These are phyloP conservation scores for Rugonectria rugulosa DNA, from an alignment of 2,329 filamentous ascomycete species.

Conservation along the genomic window DNA sequence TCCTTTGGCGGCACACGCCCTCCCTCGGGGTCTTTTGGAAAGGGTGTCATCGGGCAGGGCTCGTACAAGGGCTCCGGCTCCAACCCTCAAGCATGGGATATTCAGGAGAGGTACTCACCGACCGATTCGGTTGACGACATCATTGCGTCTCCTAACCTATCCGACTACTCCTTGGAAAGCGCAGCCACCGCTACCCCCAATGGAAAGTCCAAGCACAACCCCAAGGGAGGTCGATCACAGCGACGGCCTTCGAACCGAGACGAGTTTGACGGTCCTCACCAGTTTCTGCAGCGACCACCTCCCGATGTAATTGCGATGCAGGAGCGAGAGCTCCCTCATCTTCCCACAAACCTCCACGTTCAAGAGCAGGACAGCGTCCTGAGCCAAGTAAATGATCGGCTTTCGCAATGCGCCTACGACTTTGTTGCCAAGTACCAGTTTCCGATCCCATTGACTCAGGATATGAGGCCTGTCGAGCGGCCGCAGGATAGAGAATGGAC, in stretches of 20 bases:
- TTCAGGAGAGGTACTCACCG: constrained; percentile 61
- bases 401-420: constrained; percentile 87
- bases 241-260: constrained; percentile 81
- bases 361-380: constrained; percentile 87
- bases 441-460: constrained; percentile 82
- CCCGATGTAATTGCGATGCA: constrained; percentile 76
- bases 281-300: constrained; percentile 77
- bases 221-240: constrained; percentile 61
- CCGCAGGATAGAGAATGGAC: constrained; percentile 87
- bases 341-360: constrained; percentile 82
- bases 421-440: constrained; percentile 93
- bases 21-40: constrained; percentile 49
- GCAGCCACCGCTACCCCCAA: constrained; percentile 49
- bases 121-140: constrained; percentile 67
- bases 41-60: constrained; percentile 37
- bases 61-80: constrained; percentile 52
- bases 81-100: constrained; percentile 55
- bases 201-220: constrained; percentile 53
- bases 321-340: constrained; percentile 80
- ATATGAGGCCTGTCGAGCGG: constrained; percentile 78
- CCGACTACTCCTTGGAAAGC: constrained; percentile 67
- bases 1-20: constrained; percentile 53
- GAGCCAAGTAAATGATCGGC: constrained; percentile 80
- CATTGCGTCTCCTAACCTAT: constrained; percentile 63
- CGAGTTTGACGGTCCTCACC: constrained; percentile 88